These are phyloP conservation scores for Dactylellina parvicollis DNA, from an alignment of 2,329 filamentous ascomycete species.

Conservation along the genomic window DNA sequence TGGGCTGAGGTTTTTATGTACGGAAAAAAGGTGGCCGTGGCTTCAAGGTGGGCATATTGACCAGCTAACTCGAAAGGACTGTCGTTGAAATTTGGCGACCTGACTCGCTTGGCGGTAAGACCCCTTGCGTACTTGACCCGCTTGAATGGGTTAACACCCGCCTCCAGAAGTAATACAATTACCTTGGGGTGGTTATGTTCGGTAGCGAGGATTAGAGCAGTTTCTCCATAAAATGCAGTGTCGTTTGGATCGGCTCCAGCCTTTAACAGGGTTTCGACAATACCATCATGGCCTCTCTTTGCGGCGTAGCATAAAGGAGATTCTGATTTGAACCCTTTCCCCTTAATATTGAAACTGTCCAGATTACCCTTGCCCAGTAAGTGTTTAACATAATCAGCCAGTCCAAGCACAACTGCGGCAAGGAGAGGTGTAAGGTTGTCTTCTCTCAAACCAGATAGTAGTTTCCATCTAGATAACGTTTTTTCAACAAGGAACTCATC, in stretches of 20 bases:
- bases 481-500: not conserved
- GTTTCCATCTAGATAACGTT: not conserved
- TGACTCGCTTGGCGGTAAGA: not conserved
- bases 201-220: slow-evolving; percentile 61
- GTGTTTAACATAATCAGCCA: slow-evolving; percentile 52
- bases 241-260: slow-evolving; percentile 58
- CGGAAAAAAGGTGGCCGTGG: slow-evolving; percentile 58
- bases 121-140: not conserved
- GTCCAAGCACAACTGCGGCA: not conserved
- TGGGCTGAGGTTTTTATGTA: slow-evolving; percentile 56
- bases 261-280: slow-evolving; percentile 34
- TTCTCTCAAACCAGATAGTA: not conserved
- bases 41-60: slow-evolving; percentile 46
- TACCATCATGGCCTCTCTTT: slow-evolving; percentile 1
- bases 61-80: slow-evolving; percentile 15
- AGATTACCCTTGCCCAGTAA: slow-evolving; percentile 54
- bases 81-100: not conserved
- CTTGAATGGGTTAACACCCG: slow-evolving; percentile 60
- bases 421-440: not conserved
- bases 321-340: slow-evolving; percentile 41
- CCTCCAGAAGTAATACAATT: slow-evolving; percentile 59
- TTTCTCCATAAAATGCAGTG: slow-evolving; percentile 57
- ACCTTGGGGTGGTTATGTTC: slow-evolving; percentile 58
- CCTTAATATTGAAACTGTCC: slow-evolving; percentile 46
- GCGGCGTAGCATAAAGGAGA: slow-evolving; percentile 51